Evolutionary conservation across 164 flowering plant genomes (phyloP).

Genomic region (Magnolia sinica): DNA sequence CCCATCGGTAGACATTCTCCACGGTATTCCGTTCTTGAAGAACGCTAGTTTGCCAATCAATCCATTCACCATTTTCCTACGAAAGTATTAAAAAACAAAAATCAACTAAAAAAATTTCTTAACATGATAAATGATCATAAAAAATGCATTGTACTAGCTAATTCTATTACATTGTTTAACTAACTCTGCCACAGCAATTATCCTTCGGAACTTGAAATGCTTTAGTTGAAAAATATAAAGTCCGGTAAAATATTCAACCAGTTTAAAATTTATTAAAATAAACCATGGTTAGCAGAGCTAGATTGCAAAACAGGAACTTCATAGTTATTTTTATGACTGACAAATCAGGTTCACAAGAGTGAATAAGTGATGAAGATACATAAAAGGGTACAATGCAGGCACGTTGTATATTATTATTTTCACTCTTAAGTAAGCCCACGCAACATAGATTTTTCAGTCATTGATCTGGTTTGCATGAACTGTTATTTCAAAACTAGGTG

Average conservation of each 20-base stretch:
- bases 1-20: constrained; percentile 89
- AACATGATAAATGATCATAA: background rate
- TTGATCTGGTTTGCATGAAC: background rate
- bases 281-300: background rate
- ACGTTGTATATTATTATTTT: background rate
- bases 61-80: constrained; percentile 77
- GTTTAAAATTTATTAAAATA: background rate
- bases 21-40: constrained; percentile 74
- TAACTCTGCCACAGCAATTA: too few relatives aligned
- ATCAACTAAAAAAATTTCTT: background rate
- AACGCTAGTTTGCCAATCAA: constrained; percentile 71
- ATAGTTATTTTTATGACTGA: background rate
- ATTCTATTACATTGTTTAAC: background rate
- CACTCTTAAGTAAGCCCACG: background rate
- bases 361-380: background rate
- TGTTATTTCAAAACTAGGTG: background rate
- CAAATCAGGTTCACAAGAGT: background rate
- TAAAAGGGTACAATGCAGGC: background rate
- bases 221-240: background rate
- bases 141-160: background rate
- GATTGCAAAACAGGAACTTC: background rate
- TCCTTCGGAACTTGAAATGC: background rate
- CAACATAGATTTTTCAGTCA: background rate
- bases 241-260: background rate
- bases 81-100: constrained; percentile 1